Conservation (phyloP, 1,284 basidiomycete genomes). For the Cutaneotrichosporon spelunceum region DNA sequence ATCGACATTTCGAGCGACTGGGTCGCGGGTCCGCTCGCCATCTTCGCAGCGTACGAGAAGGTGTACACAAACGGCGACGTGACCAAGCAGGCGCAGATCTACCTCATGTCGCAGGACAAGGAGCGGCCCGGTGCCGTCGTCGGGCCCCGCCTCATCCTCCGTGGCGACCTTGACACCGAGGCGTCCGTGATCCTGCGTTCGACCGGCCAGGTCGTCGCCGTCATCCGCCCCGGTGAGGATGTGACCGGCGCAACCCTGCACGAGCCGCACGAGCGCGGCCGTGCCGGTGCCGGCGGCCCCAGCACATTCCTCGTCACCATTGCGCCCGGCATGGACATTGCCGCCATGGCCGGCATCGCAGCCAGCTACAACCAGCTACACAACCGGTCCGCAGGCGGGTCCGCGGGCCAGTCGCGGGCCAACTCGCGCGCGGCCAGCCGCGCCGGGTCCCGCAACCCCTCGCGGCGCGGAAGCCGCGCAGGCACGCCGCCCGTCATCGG, state of each 20-base stretch:
- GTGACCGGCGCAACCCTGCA: not conserved
- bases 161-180: constrained; percentile 11
- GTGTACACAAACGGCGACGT: not conserved
- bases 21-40: not conserved
- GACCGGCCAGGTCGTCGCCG: constrained; percentile 17
- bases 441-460: constrained; percentile 1
- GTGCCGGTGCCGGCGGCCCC: not conserved
- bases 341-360: constrained; percentile 51
- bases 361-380: constrained; percentile 51
- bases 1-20: constrained; percentile 10
- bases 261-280: constrained; percentile 3
- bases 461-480: not conserved
- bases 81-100: constrained; percentile 6
- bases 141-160: constrained; percentile 13
- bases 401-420: not conserved
- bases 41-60: constrained; percentile 10
- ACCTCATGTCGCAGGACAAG: not conserved
- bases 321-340: constrained; percentile 52
- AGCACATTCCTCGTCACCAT: constrained; percentile 44
- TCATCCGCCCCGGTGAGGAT: not conserved
- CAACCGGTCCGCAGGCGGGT: constrained; percentile 18
- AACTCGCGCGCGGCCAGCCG: not conserved
- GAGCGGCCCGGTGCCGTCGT: constrained; percentile 3
- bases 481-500: not conserved
- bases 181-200: constrained; percentile 4